Evolutionary conservation across 1,284 basidiomycete species (phyloP), one percentile per base, ranked within the genome.

Genomic region (Gomphus bonarii): DNA sequence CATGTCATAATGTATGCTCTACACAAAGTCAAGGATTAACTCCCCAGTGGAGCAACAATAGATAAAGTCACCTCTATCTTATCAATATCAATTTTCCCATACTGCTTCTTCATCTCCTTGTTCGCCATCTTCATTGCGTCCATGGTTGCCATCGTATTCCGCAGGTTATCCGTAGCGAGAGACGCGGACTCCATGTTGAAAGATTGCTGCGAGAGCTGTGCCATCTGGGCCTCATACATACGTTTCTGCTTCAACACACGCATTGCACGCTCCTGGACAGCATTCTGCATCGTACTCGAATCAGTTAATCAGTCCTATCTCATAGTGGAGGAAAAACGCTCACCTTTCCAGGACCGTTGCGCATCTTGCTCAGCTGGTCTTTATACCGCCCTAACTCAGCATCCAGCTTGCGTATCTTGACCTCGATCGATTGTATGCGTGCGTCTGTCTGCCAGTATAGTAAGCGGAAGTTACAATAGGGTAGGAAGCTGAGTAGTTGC

Each of bases 81-180:
- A 77, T 97, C 92, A 62, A 99, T 84, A 69, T 99, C 88, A 62
- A 99, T 86, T 73, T 95, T 97, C 53, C 95, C 95, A 68, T 99
- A 99, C 72, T 98, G 95, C 69, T 88, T 92, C 72, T 83, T 84
- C 75, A 99, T 83, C 72, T 98, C 94, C 74, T 97, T 97, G 75
- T 98, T 98, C 18, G 97, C 95, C n/a, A 81, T 70, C 68, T 93
- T 85, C 95, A 99, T 98, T 5, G 94, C 97, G 66, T 97, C 93
- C 22, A 99, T 86, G 0, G 97, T 99, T n/a, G 94, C 95, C 97
- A 99, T 99, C 65, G 97, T 99, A 68, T 98, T 99, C 61, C 93
- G 84, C 64, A 99, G 73, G 71, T 99, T 99, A 72, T 99, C 97
- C 3, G 95, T 98, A 16, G 93, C 88, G 70, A 99, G 85, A 10